A percentile compares a stretch with the other conserved stretches of the same genome.
phyloP scores from a whole-genome alignment of 257 asterid genomes.

The Asclepias syriaca region DNA sequence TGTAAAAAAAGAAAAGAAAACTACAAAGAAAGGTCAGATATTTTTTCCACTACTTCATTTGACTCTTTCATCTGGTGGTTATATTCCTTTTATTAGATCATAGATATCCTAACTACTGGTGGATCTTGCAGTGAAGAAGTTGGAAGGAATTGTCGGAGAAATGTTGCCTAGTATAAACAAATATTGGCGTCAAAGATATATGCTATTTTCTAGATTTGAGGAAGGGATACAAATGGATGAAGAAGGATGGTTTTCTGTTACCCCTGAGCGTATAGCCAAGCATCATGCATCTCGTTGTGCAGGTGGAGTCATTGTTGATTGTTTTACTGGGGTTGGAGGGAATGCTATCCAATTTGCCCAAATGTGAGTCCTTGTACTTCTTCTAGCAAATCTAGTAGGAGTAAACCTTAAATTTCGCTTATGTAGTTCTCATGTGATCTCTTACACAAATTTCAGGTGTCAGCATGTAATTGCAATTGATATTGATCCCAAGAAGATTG shows the following conservation, averaged over 20 bases:
- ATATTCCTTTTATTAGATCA: not conserved
- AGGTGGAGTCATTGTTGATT: constrained; percentile 56
- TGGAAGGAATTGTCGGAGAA: constrained; percentile 34
- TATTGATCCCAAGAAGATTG: constrained; percentile 74
- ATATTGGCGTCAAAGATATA: constrained; percentile 87
- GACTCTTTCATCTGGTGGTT: not conserved
- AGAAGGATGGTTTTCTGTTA: constrained; percentile 99
- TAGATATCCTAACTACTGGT: not conserved
- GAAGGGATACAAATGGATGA: constrained; percentile 82
- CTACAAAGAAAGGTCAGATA: constrained; percentile 46
- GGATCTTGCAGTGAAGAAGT: constrained; percentile 30
- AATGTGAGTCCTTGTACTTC: constrained; percentile 35
- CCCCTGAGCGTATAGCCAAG: constrained; percentile 79
- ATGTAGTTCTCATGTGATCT: constrained; percentile 2
- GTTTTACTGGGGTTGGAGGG: constrained; percentile 94
- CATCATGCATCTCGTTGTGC: constrained; percentile 93
- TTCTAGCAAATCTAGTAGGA: constrained; percentile 9
- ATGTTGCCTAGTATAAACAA: constrained; percentile 53
- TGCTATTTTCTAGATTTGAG: constrained; percentile 68
- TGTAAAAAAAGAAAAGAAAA: constrained; percentile 43
- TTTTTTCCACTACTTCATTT: not conserved
- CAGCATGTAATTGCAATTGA: constrained; percentile 85
- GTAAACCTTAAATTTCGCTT: not conserved
- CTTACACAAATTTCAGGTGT: constrained; percentile 43
- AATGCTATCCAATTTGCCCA: constrained; percentile 88